phyloP scores from a whole-genome alignment of 495 filamentous ascomycete genomes.

The Daldinia concentrica region DNA sequence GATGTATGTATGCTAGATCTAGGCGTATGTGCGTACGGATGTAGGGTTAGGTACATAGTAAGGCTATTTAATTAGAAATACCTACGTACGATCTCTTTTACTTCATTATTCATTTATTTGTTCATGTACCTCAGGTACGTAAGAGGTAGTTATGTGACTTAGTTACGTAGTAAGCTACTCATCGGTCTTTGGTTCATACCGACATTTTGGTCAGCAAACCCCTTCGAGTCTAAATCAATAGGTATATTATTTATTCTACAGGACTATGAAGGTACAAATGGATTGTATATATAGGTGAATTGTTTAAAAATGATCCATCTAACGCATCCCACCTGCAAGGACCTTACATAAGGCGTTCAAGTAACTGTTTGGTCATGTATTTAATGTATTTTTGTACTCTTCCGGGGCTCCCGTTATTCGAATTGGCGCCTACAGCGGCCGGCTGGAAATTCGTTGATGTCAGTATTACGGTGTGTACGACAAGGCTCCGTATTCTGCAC shows the following conservation, averaged over 20 bases:
- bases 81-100: not conserved
- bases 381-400: slow-evolving; percentile 11
- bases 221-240: slow-evolving; percentile 22
- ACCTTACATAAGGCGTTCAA: slow-evolving; percentile 37
- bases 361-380: slow-evolving; percentile 27
- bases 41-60: not conserved
- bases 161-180: not conserved
- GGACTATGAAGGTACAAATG: not conserved
- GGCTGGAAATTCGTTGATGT: slow-evolving; percentile 36
- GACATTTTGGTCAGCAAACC: slow-evolving; percentile 33
- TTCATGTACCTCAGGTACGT: not conserved
- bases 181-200: slow-evolving; percentile 28
- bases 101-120: not conserved
- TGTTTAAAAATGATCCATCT: not conserved
- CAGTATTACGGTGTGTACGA: slow-evolving; percentile 40
- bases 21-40: not conserved
- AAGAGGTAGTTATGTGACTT: not conserved
- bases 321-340: slow-evolving; percentile 9
- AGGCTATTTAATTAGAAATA: not conserved
- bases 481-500: slow-evolving; percentile 33
- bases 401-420: slow-evolving; percentile 23
- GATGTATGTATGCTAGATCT: not conserved
- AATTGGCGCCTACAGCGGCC: slow-evolving; percentile 41
- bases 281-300: not conserved
- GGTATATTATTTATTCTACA: not conserved